These are phyloP conservation scores for Colletotrichum sp. DNA, from an alignment of 2,329 filamentous ascomycete genomes.

Conservation along the genomic window DNA sequence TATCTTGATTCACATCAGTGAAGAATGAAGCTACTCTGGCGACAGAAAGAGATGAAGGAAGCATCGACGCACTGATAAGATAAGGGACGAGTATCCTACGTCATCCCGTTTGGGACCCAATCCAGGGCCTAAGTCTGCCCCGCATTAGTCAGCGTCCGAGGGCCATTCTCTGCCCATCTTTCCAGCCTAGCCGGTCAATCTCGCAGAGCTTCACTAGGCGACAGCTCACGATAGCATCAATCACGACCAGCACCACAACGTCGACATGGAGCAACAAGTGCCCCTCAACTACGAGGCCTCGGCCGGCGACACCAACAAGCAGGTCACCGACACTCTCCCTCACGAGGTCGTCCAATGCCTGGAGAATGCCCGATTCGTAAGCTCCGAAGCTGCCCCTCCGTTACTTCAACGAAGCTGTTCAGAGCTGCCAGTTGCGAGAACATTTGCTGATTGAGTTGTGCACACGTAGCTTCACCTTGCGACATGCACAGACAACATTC, in stretches of 20 bases:
- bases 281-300: conserved; percentile 79
- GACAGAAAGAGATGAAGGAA: background rate
- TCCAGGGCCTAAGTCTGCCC: background rate
- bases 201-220: background rate
- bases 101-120: background rate
- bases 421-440: background rate
- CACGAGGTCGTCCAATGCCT: conserved; percentile 88
- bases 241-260: conserved; percentile 27
- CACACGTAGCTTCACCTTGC: conserved; percentile 83
- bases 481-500: conserved; percentile 81
- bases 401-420: background rate
- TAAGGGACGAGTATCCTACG: background rate
- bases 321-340: conserved; percentile 73
- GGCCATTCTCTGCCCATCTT: background rate
- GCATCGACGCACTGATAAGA: background rate
- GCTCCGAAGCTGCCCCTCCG: conserved; percentile 27
- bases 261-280: conserved; percentile 67
- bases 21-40: background rate
- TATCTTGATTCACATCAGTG: background rate
- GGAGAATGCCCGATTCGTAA: conserved; percentile 92
- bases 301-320: conserved; percentile 73
- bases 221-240: conserved; percentile 4
- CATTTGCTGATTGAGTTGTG: background rate
- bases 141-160: conserved; percentile 13
- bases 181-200: conserved; percentile 1